Evolutionary conservation across 176 grass and related monocot species (phyloP).

Genomic region (Lolium rigidum): DNA sequence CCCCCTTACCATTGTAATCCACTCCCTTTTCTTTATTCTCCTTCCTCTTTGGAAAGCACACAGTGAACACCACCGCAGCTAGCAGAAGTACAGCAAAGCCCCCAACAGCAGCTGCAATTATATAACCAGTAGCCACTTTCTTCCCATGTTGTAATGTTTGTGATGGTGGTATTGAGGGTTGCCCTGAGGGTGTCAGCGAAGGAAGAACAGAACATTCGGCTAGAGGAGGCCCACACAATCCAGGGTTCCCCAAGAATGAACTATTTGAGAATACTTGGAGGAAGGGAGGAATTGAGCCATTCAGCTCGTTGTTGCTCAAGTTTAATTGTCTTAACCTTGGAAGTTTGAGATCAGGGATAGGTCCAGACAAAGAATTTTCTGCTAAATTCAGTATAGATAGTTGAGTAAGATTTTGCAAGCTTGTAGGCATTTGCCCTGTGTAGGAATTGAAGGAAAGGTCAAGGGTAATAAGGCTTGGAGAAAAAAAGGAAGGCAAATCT

Average conservation of each 20-base stretch:
- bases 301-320: conserved; percentile 78
- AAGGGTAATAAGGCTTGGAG: conserved; percentile 61
- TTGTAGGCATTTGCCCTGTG: conserved; percentile 66
- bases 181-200: conserved; percentile 50
- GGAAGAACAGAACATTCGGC: conserved; percentile 64
- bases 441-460: conserved; percentile 95
- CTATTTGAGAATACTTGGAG: conserved; percentile 73
- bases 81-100: conserved; percentile 71
- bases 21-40: conserved; percentile 48
- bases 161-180: conserved; percentile 45
- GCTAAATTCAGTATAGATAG: conserved; percentile 71
- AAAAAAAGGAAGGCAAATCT: conserved; percentile 66
- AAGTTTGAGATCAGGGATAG: conserved; percentile 80
- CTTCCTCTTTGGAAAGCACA: conserved; percentile 84
- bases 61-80: conserved; percentile 52
- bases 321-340: conserved; percentile 75
- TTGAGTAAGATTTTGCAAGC: conserved; percentile 72
- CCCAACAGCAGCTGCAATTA: conserved; percentile 69
- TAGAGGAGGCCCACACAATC: conserved; percentile 81
- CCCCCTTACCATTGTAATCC: conserved; percentile 46
- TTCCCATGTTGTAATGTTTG: conserved; percentile 44
- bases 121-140: conserved; percentile 61
- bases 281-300: conserved; percentile 76
- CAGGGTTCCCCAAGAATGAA: conserved; percentile 80
- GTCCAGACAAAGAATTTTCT: conserved; percentile 72